phyloP scores from a whole-genome alignment of 352 stramenopile species.

The Elongisporangium prolatum region DNA sequence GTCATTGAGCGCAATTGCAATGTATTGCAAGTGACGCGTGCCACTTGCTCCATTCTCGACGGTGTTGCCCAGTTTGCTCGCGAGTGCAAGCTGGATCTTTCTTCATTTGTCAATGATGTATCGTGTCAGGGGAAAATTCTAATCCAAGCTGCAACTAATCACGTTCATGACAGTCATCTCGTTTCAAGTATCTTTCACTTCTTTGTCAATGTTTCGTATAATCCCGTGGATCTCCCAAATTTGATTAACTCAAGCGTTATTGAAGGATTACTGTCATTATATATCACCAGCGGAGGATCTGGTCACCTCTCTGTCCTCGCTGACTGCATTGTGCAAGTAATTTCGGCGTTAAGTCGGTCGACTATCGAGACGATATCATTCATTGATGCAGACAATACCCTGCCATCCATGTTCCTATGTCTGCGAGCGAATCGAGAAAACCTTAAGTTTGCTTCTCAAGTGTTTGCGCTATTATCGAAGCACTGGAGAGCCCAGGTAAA shows the following conservation, averaged over 20 bases:
- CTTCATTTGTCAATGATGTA: constrained; percentile 27
- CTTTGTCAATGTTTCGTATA: constrained; percentile 47
- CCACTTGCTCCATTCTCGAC: constrained; percentile 66
- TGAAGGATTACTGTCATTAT: constrained; percentile 58
- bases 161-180: constrained; percentile 25
- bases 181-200: constrained; percentile 44
- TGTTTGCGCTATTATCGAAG: constrained; percentile 52
- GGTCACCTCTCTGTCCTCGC: constrained; percentile 26
- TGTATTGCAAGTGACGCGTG: constrained; percentile 34
- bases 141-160: constrained; percentile 26
- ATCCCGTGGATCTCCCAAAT: constrained; percentile 38
- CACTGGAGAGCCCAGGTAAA: constrained; percentile 37
- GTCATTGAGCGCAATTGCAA: constrained; percentile 54
- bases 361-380: constrained; percentile 39
- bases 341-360: constrained; percentile 33
- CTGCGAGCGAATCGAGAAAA: constrained; percentile 43
- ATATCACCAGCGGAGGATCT: constrained; percentile 28
- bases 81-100: constrained; percentile 50
- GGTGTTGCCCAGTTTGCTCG: constrained; percentile 56
- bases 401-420: constrained; percentile 64
- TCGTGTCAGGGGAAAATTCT: constrained; percentile 36
- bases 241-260: constrained; percentile 49
- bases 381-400: constrained; percentile 37
- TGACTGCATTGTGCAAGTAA: constrained; percentile 34
- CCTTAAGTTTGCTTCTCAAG: constrained; percentile 39